These are phyloP conservation scores for Tricholoma saponaceum DNA, from an alignment of 768 basidiomycete species.

Conservation along the genomic window DNA sequence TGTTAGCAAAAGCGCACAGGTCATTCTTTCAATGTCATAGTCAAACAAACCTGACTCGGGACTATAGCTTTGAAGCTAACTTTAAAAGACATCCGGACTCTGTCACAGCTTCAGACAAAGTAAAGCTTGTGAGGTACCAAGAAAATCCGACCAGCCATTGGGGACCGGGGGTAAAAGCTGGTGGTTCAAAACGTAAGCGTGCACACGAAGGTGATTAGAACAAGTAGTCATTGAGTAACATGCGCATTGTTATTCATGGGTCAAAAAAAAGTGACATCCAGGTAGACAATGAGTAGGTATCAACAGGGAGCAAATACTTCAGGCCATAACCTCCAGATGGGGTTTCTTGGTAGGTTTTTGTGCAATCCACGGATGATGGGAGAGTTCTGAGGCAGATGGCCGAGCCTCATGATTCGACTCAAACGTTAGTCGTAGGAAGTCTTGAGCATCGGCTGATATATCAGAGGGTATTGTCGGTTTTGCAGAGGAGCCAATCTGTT, in stretches of 20 bases:
- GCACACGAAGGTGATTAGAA: conserved; percentile 18
- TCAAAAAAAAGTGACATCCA: neutral
- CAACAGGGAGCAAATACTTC: neutral
- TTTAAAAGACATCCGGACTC: conserved; percentile 73
- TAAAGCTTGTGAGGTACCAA: conserved; percentile 87
- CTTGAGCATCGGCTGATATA: conserved; percentile 83
- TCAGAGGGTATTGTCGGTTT: conserved; percentile 88
- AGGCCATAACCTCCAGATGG: conserved; percentile 5
- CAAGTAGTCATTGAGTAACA: neutral
- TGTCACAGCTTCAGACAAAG: conserved; percentile 52
- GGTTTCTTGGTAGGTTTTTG: conserved; percentile 30
- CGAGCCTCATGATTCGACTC: conserved; percentile 78
- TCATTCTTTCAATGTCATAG: conserved; percentile 28
- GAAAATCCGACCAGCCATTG: conserved; percentile 88
- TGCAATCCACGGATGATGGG: conserved; percentile 70
- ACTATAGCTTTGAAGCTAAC: conserved; percentile 54
- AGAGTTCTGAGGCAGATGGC: conserved; percentile 72
- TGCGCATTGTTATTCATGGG: neutral
- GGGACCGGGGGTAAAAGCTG: conserved; percentile 80
- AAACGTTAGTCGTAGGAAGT: conserved; percentile 84
- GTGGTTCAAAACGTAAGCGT: conserved; percentile 39
- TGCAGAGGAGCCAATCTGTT: conserved; percentile 86
- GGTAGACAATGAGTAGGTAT: neutral
- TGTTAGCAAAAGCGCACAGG: conserved; percentile 70
- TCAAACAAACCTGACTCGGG: conserved; percentile 4